These are phyloP conservation scores for Pythium inflatum DNA, from an alignment of 352 stramenopile species.

Conservation along the genomic window DNA sequence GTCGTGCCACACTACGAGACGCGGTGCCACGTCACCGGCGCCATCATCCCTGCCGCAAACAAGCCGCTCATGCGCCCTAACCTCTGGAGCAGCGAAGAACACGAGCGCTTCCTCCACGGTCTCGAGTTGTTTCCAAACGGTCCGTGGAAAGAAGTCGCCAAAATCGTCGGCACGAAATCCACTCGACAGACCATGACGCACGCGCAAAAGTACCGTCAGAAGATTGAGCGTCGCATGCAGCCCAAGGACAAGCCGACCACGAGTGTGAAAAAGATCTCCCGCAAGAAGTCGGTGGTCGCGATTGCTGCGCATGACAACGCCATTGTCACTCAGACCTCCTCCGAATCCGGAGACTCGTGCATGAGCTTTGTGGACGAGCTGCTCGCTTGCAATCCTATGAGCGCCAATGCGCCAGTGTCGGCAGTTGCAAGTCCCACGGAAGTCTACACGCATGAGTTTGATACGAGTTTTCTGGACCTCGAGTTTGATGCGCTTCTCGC, in stretches of 20 bases:
- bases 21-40: not conserved
- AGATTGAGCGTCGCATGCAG: slow-evolving; percentile 45
- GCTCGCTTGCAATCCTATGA: not conserved
- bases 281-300: no score
- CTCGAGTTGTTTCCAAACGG: slow-evolving; percentile 3
- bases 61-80: not conserved
- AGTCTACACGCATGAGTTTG: not conserved
- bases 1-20: not conserved
- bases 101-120: not conserved
- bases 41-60: not conserved
- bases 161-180: slow-evolving; percentile 45
- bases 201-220: slow-evolving; percentile 93
- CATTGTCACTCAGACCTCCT: no score
- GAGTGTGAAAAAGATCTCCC: not conserved
- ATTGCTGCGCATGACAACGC: not conserved
- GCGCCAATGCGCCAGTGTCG: no score
- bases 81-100: slow-evolving; percentile 1
- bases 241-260: not conserved
- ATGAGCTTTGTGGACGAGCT: not conserved
- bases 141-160: not conserved
- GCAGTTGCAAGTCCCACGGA: not conserved
- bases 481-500: not conserved
- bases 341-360: not conserved
- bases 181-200: slow-evolving; percentile 94
- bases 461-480: not conserved